A percentile compares a stretch with the other conserved stretches of the same genome.
phyloP scores from a whole-genome alignment of 148 eudicot genomes.

The Cornus suecica region DNA sequence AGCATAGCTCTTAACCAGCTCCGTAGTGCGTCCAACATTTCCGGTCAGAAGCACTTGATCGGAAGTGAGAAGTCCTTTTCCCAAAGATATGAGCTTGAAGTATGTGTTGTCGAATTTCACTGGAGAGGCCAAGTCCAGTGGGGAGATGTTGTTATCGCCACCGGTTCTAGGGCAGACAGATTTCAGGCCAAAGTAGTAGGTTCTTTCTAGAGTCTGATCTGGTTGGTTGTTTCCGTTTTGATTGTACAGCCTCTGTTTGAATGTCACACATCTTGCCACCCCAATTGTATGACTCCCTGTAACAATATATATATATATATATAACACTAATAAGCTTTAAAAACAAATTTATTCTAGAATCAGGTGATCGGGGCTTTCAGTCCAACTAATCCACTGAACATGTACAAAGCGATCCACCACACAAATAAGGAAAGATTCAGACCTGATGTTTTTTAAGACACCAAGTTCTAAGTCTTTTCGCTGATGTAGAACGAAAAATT shows the following conservation, averaged over 20 bases:
- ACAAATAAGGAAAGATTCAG: too few species aligned
- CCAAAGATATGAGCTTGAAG: slow-evolving; percentile 70
- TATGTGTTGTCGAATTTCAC: slow-evolving; percentile 70
- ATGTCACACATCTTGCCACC: slow-evolving; percentile 66
- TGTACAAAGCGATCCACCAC: too few species aligned
- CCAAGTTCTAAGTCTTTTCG: too few species aligned
- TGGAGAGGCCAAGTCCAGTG: slow-evolving; percentile 73
- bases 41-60: slow-evolving; percentile 77
- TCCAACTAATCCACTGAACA: too few species aligned
- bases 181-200: slow-evolving; percentile 59
- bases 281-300: slow-evolving; percentile 92
- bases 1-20: slow-evolving; percentile 64
- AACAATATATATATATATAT: too few species aligned
- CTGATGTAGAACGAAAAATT: too few species aligned
- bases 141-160: slow-evolving; percentile 67
- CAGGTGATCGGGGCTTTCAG: too few species aligned
- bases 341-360: too few species aligned
- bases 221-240: slow-evolving; percentile 67
- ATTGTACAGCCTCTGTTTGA: slow-evolving; percentile 79
- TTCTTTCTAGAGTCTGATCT: slow-evolving; percentile 57
- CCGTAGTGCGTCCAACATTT: slow-evolving; percentile 29
- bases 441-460: too few species aligned
- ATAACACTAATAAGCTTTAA: too few species aligned
- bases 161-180: slow-evolving; percentile 59
- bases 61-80: slow-evolving; percentile 69